Conservation (phyloP, 2,329 filamentous ascomycete species). For the Trichoderma koningii region DNA sequence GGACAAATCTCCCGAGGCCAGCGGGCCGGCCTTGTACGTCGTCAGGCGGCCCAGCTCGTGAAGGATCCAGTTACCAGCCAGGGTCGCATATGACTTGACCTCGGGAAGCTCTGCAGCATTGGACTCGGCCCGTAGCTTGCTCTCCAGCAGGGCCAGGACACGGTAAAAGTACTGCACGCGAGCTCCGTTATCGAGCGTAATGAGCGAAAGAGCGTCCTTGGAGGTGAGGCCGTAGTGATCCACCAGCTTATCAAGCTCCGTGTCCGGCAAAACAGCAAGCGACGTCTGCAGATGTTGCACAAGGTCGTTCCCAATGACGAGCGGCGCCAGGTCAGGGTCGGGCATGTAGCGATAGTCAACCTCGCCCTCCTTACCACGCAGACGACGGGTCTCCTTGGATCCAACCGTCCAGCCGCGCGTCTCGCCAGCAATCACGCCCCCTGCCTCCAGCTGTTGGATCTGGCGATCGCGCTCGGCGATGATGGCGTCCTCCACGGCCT, state of each 20-base stretch:
- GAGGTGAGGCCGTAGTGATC: slow-evolving; percentile 66
- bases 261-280: slow-evolving; percentile 73
- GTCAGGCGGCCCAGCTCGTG: slow-evolving; percentile 74
- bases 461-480: slow-evolving; percentile 88
- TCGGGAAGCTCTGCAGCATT: slow-evolving; percentile 31
- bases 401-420: slow-evolving; percentile 92
- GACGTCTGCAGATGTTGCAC: slow-evolving; percentile 63
- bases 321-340: slow-evolving; percentile 82
- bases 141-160: slow-evolving; percentile 55
- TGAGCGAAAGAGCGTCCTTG: slow-evolving; percentile 81
- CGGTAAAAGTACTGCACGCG: slow-evolving; percentile 80
- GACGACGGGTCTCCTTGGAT: slow-evolving; percentile 73
- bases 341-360: slow-evolving; percentile 99
- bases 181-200: slow-evolving; percentile 74
- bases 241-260: slow-evolving; percentile 64
- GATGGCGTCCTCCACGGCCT: slow-evolving; percentile 92
- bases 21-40: slow-evolving; percentile 48
- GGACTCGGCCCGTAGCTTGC: slow-evolving; percentile 34
- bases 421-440: slow-evolving; percentile 76
- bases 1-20: slow-evolving; percentile 39
- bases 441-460: slow-evolving; percentile 74
- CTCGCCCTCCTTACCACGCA: slow-evolving; percentile 93
- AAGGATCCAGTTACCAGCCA: slow-evolving; percentile 68
- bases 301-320: slow-evolving; percentile 73
- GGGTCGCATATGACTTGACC: slow-evolving; percentile 45